A percentile compares a stretch with the other conserved stretches of the same genome.
Evolutionary conservation across 75 land plant species (phyloP).

Genomic region (Larix kaempferi): DNA sequence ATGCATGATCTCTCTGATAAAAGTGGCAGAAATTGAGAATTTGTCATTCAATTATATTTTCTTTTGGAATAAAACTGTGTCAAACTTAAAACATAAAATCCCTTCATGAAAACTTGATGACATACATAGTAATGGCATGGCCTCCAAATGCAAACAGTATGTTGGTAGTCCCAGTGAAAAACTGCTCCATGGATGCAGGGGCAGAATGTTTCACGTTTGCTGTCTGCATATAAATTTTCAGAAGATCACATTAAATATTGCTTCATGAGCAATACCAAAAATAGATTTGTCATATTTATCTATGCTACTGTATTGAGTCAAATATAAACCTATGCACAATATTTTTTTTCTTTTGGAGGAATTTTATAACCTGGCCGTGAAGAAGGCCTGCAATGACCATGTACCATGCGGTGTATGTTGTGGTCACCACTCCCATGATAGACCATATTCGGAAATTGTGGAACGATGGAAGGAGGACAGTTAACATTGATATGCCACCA

Average conservation of each 20-base stretch:
- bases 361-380: constrained; percentile 22
- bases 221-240: constrained; percentile 7
- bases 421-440: constrained; percentile 21
- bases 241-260: neutral
- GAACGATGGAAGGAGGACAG: constrained; percentile 16
- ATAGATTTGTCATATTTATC: too few species aligned
- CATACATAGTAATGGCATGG: constrained; percentile 33
- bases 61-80: too few species aligned
- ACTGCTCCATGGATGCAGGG: constrained; percentile 17
- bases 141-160: constrained; percentile 35
- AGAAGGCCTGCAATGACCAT: constrained; percentile 22
- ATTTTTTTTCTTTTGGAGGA: neutral
- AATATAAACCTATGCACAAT: neutral
- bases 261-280: too few species aligned
- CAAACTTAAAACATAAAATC: too few species aligned
- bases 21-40: too few species aligned
- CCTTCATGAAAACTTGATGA: neutral
- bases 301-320: too few species aligned
- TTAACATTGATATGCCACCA: constrained; percentile 20
- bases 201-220: constrained; percentile 19
- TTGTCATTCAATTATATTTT: too few species aligned
- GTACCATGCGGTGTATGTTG: constrained; percentile 48
- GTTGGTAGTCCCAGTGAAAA: constrained; percentile 37
- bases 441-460: constrained; percentile 38
- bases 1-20: constrained; percentile 39